Conservation (phyloP, 140 eudicot species). For the Anethum foeniculum region DNA sequence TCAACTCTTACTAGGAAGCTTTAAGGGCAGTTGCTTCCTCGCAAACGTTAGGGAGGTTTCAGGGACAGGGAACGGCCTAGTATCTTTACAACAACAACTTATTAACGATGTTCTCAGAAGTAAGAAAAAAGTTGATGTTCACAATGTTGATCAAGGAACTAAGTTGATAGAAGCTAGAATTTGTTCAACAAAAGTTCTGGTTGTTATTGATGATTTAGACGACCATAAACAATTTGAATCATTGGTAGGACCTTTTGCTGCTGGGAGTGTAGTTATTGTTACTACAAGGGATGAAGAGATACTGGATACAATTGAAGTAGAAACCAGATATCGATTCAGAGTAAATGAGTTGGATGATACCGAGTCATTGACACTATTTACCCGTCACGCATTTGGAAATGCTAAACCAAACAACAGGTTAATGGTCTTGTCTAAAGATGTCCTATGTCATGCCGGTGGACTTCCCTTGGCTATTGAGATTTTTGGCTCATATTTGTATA, state of each 20-base stretch:
- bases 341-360: not conserved
- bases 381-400: not conserved
- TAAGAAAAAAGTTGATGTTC: not conserved
- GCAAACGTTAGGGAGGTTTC: not conserved
- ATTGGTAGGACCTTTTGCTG: not conserved
- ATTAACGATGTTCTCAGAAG: not conserved
- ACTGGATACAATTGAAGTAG: not conserved
- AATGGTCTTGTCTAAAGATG: not conserved
- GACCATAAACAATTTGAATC: not conserved
- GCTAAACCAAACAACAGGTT: not conserved
- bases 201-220: not conserved
- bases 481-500: not conserved
- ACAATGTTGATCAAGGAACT: not conserved
- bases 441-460: not conserved
- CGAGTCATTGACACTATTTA: not conserved
- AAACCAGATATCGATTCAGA: not conserved
- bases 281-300: slow-evolving; percentile 1
- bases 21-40: slow-evolving; percentile 6
- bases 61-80: not conserved
- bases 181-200: not conserved
- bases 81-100: slow-evolving; percentile 11
- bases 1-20: not conserved
- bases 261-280: not conserved
- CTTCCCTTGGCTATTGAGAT: not conserved
- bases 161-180: not conserved